Percentiles rank a stretch among this genome's conserved stretches.
phyloP scores from a whole-genome alignment of 2,329 filamentous ascomycete genomes.

The Calonectria pseudoreteaudii region DNA sequence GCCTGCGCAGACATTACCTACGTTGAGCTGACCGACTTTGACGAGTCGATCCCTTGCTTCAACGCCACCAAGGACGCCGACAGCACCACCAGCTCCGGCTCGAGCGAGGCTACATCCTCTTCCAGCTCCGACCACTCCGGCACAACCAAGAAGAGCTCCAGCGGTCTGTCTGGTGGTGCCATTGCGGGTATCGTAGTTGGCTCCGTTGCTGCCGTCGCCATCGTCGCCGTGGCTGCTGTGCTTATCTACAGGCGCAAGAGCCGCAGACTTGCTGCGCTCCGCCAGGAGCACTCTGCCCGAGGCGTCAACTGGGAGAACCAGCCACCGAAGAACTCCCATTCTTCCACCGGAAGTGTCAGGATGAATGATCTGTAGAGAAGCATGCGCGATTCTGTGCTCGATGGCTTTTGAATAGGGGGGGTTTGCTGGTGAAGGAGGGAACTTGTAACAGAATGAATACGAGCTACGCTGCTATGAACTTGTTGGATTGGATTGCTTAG shows the following conservation, averaged over 20 bases:
- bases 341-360: constrained; percentile 20
- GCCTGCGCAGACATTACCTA: constrained; percentile 62
- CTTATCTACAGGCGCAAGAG: constrained; percentile 59
- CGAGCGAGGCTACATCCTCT: constrained; percentile 26
- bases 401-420: neutral
- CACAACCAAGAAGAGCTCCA: constrained; percentile 35
- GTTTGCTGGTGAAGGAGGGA: neutral
- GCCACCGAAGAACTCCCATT: constrained; percentile 18
- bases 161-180: constrained; percentile 70
- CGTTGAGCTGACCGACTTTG: constrained; percentile 51
- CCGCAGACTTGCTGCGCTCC: neutral
- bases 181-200: constrained; percentile 84
- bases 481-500: neutral
- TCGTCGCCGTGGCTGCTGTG: constrained; percentile 71
- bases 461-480: constrained; percentile 10
- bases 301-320: constrained; percentile 28
- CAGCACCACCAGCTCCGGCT: constrained; percentile 2
- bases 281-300: constrained; percentile 25
- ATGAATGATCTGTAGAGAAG: constrained; percentile 6
- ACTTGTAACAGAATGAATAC: constrained; percentile 2
- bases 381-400: no score
- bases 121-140: constrained; percentile 17
- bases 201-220: constrained; percentile 69
- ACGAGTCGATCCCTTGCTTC: constrained; percentile 54
- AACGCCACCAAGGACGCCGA: constrained; percentile 50